Evolutionary conservation across 495 filamentous ascomycete genomes (phyloP).

Genomic region (Corynascus novoguineensis): DNA sequence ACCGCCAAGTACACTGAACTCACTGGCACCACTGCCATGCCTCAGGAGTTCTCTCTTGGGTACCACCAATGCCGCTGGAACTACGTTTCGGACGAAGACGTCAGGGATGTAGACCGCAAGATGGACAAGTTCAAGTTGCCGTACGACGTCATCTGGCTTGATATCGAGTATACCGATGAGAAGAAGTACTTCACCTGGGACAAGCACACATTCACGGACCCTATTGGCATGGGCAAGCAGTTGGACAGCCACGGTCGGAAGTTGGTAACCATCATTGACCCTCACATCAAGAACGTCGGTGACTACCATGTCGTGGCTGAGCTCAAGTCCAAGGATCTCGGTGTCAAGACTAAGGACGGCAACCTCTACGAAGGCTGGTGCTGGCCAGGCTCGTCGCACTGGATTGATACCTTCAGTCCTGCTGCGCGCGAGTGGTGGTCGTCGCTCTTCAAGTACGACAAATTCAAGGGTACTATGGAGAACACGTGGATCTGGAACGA

Average conservation of each 20-base stretch:
- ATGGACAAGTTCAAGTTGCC: conserved; percentile 93
- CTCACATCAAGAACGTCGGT: conserved; percentile 90
- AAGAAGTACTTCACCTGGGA: conserved; percentile 99
- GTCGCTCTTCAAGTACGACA: conserved; percentile 75
- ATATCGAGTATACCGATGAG: conserved; percentile 92
- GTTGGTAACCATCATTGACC: conserved; percentile 91
- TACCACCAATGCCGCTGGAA: conserved; percentile 99
- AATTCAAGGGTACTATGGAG: conserved; percentile 71
- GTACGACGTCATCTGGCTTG: conserved; percentile 98
- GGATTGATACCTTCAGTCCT: conserved; percentile 93
- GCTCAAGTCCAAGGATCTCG: conserved; percentile 75
- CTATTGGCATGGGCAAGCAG: conserved; percentile 80
- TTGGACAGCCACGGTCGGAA: conserved; percentile 79
- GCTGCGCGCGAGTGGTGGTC: conserved; percentile 85
- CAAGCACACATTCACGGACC: conserved; percentile 74
- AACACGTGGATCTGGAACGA: conserved; percentile 98
- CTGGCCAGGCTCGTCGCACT: conserved; percentile 94
- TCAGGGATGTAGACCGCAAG: conserved; percentile 91
- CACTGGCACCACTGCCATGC: conserved; percentile 89
- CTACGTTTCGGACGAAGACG: conserved; percentile 93
- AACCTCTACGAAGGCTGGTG: conserved; percentile 93
- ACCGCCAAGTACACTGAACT: conserved; percentile 78
- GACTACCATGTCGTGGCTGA: conserved; percentile 72
- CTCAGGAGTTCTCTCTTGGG: conserved; percentile 82
- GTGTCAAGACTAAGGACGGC: conserved; percentile 81